Percentiles rank a stretch among this genome's conserved stretches.
phyloP scores from a whole-genome alignment of 192 early-diverging fungal genomes.

The Anaeromyces robustus region DNA sequence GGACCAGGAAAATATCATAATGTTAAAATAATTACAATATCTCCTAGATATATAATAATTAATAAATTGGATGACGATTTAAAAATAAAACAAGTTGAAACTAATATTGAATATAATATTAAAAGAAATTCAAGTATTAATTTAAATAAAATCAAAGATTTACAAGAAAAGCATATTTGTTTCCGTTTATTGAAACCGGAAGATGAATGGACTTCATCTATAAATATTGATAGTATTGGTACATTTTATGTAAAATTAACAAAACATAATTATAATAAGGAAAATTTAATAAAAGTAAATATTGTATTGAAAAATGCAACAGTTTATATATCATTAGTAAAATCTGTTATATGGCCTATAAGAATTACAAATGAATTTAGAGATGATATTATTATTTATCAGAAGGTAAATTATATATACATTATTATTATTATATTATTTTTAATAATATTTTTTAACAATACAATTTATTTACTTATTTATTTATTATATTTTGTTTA shows the following conservation, averaged over 20 bases:
- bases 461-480: no score
- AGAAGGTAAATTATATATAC: slow-evolving; percentile 30
- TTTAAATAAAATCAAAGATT: background rate
- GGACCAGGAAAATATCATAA: slow-evolving; percentile 57
- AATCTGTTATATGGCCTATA: slow-evolving; percentile 75
- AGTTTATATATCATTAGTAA: slow-evolving; percentile 71
- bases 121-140: background rate
- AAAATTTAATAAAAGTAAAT: slow-evolving; percentile 63
- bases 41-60: background rate
- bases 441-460: no score
- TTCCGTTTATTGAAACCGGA: slow-evolving; percentile 19
- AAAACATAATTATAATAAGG: slow-evolving; percentile 28
- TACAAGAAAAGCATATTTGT: background rate
- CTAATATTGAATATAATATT: background rate
- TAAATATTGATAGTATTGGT: slow-evolving; percentile 78
- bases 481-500: no score
- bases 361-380: slow-evolving; percentile 60
- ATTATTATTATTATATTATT: no score
- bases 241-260: slow-evolving; percentile 63
- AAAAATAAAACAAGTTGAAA: background rate
- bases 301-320: slow-evolving; percentile 79
- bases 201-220: slow-evolving; percentile 33
- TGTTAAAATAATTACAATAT: background rate
- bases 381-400: slow-evolving; percentile 60
- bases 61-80: background rate